Conservation (phyloP, 768 basidiomycete genomes). For the Tricholoma flavovirens region DNA sequence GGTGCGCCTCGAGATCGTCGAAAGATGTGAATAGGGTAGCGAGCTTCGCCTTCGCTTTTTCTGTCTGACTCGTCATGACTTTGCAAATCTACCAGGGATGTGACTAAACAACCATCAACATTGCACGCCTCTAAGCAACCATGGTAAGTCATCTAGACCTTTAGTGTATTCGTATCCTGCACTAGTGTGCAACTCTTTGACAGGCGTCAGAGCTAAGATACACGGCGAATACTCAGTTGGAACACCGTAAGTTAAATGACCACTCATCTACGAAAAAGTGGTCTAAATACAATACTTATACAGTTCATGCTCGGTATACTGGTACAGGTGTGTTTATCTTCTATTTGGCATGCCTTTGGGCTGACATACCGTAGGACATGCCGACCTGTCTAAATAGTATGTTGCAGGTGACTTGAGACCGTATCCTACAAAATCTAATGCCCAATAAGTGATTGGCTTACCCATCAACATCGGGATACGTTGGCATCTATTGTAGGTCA, state of each 20-base stretch:
- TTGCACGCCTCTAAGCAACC: constrained; percentile 19
- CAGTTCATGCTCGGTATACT: constrained; percentile 94
- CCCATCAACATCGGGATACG: constrained; percentile 97
- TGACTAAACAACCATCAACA: constrained; percentile 30
- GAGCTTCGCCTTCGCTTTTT: constrained; percentile 42
- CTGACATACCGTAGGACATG: constrained; percentile 60
- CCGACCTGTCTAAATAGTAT: constrained; percentile 93
- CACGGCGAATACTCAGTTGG: constrained; percentile 93
- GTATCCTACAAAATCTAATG: constrained; percentile 10
- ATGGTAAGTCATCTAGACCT: constrained; percentile 35
- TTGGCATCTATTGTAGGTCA: constrained; percentile 90
- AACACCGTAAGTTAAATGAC: constrained; percentile 63
- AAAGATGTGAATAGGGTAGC: constrained; percentile 50
- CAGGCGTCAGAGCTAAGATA: constrained; percentile 91
- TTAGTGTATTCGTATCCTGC: background rate
- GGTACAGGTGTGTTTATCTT: constrained; percentile 68
- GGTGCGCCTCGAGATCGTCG: constrained; percentile 58
- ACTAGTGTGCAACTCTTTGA: constrained; percentile 7
- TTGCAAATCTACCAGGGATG: background rate
- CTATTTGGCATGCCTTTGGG: background rate
- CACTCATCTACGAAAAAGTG: background rate
- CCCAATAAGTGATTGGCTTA: constrained; percentile 85
- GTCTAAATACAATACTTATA: constrained; percentile 11
- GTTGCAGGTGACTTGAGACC: constrained; percentile 24
- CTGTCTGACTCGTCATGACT: constrained; percentile 42